phyloP scores from a whole-genome alignment of 805 yeast species.

The Myxozyma lipomycoides region DNA sequence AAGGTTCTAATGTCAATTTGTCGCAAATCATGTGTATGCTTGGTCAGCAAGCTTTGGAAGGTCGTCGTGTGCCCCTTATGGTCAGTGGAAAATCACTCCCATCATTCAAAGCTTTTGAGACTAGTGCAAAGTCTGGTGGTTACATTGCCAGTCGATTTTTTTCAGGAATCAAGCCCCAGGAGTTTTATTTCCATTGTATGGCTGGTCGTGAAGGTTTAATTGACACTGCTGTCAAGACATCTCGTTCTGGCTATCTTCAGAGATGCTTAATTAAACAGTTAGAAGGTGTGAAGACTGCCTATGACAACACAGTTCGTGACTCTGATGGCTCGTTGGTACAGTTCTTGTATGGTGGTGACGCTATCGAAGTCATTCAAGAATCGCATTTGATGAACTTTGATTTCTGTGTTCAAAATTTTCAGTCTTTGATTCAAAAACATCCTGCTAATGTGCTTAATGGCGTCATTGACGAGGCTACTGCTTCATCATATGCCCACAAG shows the following conservation, averaged over 20 bases:
- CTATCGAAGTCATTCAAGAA: constrained; percentile 90
- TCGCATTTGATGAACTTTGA: constrained; percentile 89
- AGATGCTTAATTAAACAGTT: constrained; percentile 97
- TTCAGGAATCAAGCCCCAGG: constrained; percentile 97
- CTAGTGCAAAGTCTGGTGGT: constrained; percentile 98
- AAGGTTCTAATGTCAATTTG: constrained; percentile 96
- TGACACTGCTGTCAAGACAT: constrained; percentile 98
- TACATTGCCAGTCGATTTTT: constrained; percentile 95
- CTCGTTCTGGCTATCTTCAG: constrained; percentile 96
- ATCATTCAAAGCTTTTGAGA: constrained; percentile 92
- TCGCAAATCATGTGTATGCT: constrained; percentile 98
- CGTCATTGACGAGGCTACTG: constrained; percentile 79
- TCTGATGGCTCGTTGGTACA: constrained; percentile 87
- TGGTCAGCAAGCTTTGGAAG: constrained; percentile 99
- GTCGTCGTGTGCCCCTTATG: constrained; percentile 99
- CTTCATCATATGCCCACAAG: constrained; percentile 76
- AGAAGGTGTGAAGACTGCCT: constrained; percentile 92
- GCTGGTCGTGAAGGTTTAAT: constrained; percentile 99
- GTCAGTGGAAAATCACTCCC: constrained; percentile 97
- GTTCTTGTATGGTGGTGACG: constrained; percentile 96
- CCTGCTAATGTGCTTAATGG: constrained; percentile 61
- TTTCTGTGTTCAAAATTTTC: constrained; percentile 89
- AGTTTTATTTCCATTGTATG: constrained; percentile 99
- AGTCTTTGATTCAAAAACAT: constrained; percentile 78
- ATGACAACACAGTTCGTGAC: constrained; percentile 94